Percentiles rank a stretch among this genome's conserved stretches.
Conservation (phyloP, 1,139 yeast genomes). For the Blastobotrys elegans region DNA sequence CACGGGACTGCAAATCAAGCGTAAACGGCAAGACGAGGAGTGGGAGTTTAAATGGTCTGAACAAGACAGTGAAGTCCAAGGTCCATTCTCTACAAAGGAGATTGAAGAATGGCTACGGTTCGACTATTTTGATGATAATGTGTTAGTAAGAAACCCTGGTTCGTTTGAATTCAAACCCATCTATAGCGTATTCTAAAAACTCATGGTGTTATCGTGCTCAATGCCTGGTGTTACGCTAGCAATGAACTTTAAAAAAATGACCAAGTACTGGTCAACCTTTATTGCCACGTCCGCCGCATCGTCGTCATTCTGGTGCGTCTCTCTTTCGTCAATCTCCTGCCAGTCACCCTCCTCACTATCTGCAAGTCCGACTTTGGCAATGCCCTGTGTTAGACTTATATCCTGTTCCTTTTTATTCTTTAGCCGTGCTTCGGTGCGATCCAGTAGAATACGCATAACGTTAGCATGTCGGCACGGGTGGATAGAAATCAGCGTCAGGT, state of each 20-base stretch:
- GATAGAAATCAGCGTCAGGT: constrained; percentile 80
- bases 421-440: constrained; percentile 46
- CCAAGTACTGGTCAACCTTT: constrained; percentile 84
- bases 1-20: constrained; percentile 32
- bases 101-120: constrained; percentile 56
- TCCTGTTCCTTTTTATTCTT: constrained; percentile 23
- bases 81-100: constrained; percentile 53
- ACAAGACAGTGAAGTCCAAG: constrained; percentile 45
- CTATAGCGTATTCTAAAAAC: constrained; percentile 40
- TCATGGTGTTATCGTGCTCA: constrained; percentile 96
- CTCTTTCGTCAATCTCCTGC: constrained; percentile 38
- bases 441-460: constrained; percentile 86
- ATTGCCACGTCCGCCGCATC: constrained; percentile 37
- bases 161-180: constrained; percentile 3
- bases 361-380: constrained; percentile 43
- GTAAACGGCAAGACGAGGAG: constrained; percentile 36
- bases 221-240: constrained; percentile 98
- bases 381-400: constrained; percentile 34
- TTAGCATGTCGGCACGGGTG: constrained; percentile 96
- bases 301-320: too few relatives aligned
- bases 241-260: constrained; percentile 85
- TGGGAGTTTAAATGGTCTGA: constrained; percentile 62
- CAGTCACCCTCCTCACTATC: constrained; percentile 35
- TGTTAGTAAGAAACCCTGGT: constrained; percentile 2
- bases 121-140: constrained; percentile 43